phyloP scores from a whole-genome alignment of 352 stramenopile genomes.

The Pythium periplocum region DNA sequence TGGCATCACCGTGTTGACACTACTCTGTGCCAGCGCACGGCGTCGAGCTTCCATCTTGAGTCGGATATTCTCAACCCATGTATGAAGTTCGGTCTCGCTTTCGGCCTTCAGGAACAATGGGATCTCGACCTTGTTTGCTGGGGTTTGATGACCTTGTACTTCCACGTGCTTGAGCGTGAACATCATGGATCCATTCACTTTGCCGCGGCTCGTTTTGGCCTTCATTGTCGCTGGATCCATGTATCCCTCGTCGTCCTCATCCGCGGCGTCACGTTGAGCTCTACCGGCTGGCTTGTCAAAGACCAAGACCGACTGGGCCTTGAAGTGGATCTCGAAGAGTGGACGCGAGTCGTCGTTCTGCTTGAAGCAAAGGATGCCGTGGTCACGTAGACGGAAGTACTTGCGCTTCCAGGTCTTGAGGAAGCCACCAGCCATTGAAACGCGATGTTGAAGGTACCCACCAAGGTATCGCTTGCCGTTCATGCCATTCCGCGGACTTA shows the following conservation, averaged over 20 bases:
- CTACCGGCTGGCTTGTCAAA: conserved; percentile 16
- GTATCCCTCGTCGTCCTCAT: conserved; percentile 5
- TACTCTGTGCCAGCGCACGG: conserved; percentile 21
- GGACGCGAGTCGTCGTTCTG: conserved; percentile 32
- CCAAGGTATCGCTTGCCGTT: conserved; percentile 53
- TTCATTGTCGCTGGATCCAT: conserved; percentile 10
- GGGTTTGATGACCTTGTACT: conserved; percentile 29
- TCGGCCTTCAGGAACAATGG: conserved; percentile 50
- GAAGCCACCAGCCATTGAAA: conserved; percentile 48
- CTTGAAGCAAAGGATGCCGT: conserved; percentile 64
- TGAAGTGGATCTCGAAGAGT: conserved; percentile 65
- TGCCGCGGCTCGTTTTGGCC: conserved; percentile 14
- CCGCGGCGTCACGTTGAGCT: neutral
- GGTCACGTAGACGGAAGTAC: conserved; percentile 66
- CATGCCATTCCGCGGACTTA: conserved; percentile 40
- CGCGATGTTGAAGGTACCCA: conserved; percentile 53
- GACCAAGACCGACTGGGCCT: conserved; percentile 29
- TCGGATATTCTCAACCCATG: conserved; percentile 44
- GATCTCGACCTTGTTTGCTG: conserved; percentile 33
- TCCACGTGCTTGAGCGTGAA: conserved; percentile 50
- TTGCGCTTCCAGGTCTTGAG: conserved; percentile 67
- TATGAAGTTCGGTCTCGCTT: conserved; percentile 28
- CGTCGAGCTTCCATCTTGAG: conserved; percentile 50
- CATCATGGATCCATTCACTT: conserved; percentile 24
- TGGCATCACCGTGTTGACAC: conserved; percentile 9